A percentile compares a stretch with the other conserved stretches of the same genome.
Evolutionary conservation across 148 eudicot species (phyloP).

Genomic region (Persicaria maculosa): DNA sequence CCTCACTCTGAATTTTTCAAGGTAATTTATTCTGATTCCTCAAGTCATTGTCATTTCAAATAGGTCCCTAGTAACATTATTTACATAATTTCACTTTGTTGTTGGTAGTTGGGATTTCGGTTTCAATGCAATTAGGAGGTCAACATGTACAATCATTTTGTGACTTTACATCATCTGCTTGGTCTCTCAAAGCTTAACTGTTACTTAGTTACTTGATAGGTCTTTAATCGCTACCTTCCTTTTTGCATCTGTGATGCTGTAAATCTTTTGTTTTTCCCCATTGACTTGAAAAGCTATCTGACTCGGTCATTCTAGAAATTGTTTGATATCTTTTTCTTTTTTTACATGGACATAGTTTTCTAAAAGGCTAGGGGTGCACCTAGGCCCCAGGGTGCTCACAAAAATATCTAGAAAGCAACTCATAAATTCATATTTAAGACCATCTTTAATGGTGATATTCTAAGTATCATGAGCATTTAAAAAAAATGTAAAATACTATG

Average conservation of each 20-base stretch:
- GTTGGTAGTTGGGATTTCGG: neutral
- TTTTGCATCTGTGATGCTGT: neutral
- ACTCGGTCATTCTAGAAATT: no score
- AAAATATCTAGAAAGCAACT: no score
- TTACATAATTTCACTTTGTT: neutral
- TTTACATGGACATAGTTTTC: no score
- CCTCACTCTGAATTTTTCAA: constrained; percentile 86
- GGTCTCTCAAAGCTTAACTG: neutral
- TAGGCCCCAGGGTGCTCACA: no score
- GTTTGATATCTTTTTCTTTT: no score
- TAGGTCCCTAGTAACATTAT: neutral
- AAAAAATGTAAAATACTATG: no score
- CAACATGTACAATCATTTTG: neutral
- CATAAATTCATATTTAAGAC: no score
- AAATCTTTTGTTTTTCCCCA: neutral
- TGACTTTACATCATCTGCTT: neutral
- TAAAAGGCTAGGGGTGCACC: no score
- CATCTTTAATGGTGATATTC: no score
- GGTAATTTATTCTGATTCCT: constrained; percentile 53
- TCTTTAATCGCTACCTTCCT: neutral
- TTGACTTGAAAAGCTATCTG: no score
- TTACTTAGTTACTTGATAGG: neutral
- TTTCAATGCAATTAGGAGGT: neutral
- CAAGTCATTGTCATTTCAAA: neutral
- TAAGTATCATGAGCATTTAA: no score